Evolutionary conservation across 2,329 filamentous ascomycete species (phyloP).

Genomic region (Colletotrichum cordylinicola): DNA sequence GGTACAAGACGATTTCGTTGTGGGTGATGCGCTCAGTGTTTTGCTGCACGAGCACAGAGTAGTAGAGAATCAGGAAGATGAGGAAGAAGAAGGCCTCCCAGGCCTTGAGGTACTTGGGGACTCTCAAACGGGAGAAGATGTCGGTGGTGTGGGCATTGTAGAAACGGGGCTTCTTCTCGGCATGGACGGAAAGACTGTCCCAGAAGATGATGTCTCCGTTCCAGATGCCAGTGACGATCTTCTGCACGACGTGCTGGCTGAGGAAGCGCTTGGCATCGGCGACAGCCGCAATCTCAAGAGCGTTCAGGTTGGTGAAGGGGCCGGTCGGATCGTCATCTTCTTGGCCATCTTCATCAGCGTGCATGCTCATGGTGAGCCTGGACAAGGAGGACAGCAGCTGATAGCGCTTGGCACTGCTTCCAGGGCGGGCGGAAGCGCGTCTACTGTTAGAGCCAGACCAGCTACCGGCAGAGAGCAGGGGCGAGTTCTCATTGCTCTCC

Average conservation of each 20-base stretch:
- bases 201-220: slow-evolving; percentile 87
- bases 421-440: slow-evolving; percentile 30
- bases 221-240: slow-evolving; percentile 86
- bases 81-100: slow-evolving; percentile 86
- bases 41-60: slow-evolving; percentile 80
- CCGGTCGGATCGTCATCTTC: slow-evolving; percentile 68
- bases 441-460: slow-evolving; percentile 24
- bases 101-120: slow-evolving; percentile 83
- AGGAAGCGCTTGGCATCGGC: slow-evolving; percentile 85
- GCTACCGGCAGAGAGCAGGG: slow-evolving; percentile 46
- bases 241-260: slow-evolving; percentile 80
- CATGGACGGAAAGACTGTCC: slow-evolving; percentile 76
- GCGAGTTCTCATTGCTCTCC: slow-evolving; percentile 53
- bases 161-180: slow-evolving; percentile 76
- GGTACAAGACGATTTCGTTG: slow-evolving; percentile 75
- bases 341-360: slow-evolving; percentile 40
- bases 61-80: slow-evolving; percentile 80
- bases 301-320: slow-evolving; percentile 81
- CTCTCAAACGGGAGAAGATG: slow-evolving; percentile 76
- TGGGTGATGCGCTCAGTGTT: slow-evolving; percentile 69
- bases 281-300: slow-evolving; percentile 84
- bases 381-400: slow-evolving; percentile 61
- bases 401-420: slow-evolving; percentile 50
- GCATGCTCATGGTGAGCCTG: slow-evolving; percentile 56
- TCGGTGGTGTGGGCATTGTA: slow-evolving; percentile 74